Evolutionary conservation across 2,329 filamentous ascomycete genomes (phyloP).

Genomic region (Colletotrichum destructivum): DNA sequence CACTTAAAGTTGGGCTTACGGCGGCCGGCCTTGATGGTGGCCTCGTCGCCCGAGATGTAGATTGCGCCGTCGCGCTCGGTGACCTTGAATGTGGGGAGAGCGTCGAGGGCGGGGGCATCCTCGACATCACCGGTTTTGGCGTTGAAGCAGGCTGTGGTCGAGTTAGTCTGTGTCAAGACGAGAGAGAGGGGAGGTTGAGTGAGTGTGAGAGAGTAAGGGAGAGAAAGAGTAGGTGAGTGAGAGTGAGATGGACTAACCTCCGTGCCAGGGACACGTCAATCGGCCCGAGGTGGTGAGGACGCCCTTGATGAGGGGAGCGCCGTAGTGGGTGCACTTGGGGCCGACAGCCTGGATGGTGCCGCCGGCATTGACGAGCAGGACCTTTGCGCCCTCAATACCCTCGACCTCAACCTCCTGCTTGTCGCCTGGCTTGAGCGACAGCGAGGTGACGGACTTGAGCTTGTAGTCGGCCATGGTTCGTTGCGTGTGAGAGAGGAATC

Average conservation of each 20-base stretch:
- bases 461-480: slow-evolving; percentile 73
- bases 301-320: slow-evolving; percentile 89
- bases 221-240: background rate
- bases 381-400: slow-evolving; percentile 87
- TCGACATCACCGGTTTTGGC: slow-evolving; percentile 92
- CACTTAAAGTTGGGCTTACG: slow-evolving; percentile 83
- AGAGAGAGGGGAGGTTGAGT: background rate
- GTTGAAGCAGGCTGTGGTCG: slow-evolving; percentile 86
- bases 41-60: slow-evolving; percentile 86
- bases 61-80: slow-evolving; percentile 85
- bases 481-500: slow-evolving; percentile 47
- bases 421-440: slow-evolving; percentile 83
- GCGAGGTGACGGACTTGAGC: slow-evolving; percentile 82
- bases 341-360: slow-evolving; percentile 85
- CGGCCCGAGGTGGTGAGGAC: slow-evolving; percentile 86
- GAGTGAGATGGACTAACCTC: slow-evolving; percentile 71
- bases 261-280: slow-evolving; percentile 96
- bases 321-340: slow-evolving; percentile 91
- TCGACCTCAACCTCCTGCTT: slow-evolving; percentile 94
- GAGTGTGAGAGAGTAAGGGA: background rate
- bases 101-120: slow-evolving; percentile 91
- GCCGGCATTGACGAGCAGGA: slow-evolving; percentile 85
- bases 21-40: slow-evolving; percentile 81
- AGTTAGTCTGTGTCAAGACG: background rate
- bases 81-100: slow-evolving; percentile 87